A percentile compares a stretch with the other conserved stretches of the same genome.
Evolutionary conservation across 2,329 filamentous ascomycete genomes (phyloP).

Genomic region (Nemania sp.): DNA sequence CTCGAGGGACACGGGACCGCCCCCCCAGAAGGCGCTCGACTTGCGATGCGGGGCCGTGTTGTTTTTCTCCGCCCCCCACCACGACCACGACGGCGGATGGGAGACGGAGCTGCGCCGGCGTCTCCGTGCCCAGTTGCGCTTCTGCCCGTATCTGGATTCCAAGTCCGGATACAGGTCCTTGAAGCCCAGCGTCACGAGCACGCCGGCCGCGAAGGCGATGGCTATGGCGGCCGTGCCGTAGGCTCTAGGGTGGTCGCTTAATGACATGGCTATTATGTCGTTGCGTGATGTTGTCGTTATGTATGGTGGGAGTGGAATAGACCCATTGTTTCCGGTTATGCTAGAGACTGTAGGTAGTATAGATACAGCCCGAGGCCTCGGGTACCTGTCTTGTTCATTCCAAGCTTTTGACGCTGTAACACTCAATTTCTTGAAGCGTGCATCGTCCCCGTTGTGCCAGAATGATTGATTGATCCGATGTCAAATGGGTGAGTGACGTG

Average conservation of each 20-base stretch:
- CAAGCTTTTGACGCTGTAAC: not conserved
- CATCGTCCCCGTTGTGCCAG: too few species aligned
- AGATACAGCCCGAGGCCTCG: too few species aligned
- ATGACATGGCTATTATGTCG: conserved; percentile 56
- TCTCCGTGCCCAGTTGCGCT: conserved; percentile 40
- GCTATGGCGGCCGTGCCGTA: conserved; percentile 69
- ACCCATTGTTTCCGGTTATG: conserved; percentile 12
- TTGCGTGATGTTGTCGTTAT: not conserved
- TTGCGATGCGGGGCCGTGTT: conserved; percentile 36
- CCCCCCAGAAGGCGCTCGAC: conserved; percentile 52
- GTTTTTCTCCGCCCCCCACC: not conserved
- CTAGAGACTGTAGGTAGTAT: too few species aligned
- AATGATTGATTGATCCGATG: too few species aligned
- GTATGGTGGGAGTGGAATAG: not conserved
- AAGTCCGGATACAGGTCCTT: conserved; percentile 81
- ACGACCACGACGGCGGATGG: conserved; percentile 14
- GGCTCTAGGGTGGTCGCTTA: conserved; percentile 64
- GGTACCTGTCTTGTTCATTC: not conserved
- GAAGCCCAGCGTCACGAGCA: conserved; percentile 75
- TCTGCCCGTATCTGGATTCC: conserved; percentile 64
- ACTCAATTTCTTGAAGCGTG: conserved; percentile 1
- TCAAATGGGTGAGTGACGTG: too few species aligned
- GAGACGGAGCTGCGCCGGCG: conserved; percentile 15
- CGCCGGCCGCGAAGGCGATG: conserved; percentile 76
- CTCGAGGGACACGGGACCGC: conserved; percentile 57